Percentiles rank a stretch among this genome's conserved stretches.
phyloP scores from a whole-genome alignment of 2,329 filamentous ascomycete genomes.

The Herpomyces periplanetae region DNA sequence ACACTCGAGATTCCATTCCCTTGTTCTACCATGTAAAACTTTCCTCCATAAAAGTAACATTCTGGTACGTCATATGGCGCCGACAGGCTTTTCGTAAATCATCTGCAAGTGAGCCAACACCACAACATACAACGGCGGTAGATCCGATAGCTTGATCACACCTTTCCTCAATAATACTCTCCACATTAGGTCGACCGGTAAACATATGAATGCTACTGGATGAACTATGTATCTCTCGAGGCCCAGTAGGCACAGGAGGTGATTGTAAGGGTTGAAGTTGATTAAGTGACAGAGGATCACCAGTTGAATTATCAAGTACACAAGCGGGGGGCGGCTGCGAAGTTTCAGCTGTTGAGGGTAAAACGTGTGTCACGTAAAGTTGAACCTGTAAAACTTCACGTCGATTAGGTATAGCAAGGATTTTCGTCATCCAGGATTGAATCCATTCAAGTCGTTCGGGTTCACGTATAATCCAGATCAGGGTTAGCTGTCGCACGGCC shows the following conservation, averaged over 20 bases:
- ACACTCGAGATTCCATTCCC: too few species aligned
- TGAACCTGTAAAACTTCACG: conserved; percentile 50
- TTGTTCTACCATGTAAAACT: conserved; percentile 22
- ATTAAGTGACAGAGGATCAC: too few species aligned
- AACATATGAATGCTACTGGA: conserved; percentile 61
- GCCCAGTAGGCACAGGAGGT: too few species aligned
- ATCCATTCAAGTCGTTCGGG: conserved; percentile 73
- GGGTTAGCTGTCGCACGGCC: conserved; percentile 16
- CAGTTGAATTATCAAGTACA: too few species aligned
- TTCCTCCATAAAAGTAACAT: conserved; percentile 41
- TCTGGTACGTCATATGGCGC: conserved; percentile 19
- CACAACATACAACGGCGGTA: conserved; percentile 51
- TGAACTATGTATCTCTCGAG: conserved; percentile 36
- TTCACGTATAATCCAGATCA: conserved; percentile 18
- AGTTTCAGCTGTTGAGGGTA: too few species aligned
- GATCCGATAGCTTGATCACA: conserved; percentile 48
- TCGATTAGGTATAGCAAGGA: conserved; percentile 39
- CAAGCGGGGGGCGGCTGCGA: too few species aligned
- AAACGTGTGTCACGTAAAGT: conserved; percentile 60
- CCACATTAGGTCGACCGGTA: conserved; percentile 48
- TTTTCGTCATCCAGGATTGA: conserved; percentile 52
- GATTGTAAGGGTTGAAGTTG: too few species aligned
- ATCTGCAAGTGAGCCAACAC: conserved; percentile 29
- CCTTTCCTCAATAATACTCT: conserved; percentile 39
- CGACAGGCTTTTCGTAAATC: conserved; percentile 29